Evolutionary conservation across 2,329 filamentous ascomycete species (phyloP).

Genomic region (Trichoderma sp.): DNA sequence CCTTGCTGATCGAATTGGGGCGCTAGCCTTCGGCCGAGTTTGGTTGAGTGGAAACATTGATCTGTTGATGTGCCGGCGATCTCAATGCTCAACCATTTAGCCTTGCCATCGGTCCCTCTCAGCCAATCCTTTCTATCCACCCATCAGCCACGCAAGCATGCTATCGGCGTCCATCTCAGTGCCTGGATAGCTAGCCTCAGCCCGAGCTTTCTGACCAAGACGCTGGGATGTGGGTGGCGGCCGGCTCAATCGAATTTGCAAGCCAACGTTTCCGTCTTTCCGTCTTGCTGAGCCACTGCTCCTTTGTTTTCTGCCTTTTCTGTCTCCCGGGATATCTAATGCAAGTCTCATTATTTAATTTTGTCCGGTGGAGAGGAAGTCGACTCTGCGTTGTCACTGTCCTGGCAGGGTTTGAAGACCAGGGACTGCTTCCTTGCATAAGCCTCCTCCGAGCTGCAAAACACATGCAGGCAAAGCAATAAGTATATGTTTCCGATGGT

Average conservation of each 20-base stretch:
- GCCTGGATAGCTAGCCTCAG: conserved; percentile 3
- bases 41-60: conserved; percentile 2
- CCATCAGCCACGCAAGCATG: not conserved
- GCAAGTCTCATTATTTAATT: not conserved
- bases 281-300: not conserved
- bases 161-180: not conserved
- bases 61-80: conserved; percentile 13
- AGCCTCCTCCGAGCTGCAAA: not conserved
- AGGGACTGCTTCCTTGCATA: conserved; percentile 11
- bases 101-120: not conserved
- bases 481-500: not conserved
- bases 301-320: not conserved
- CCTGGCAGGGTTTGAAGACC: not conserved
- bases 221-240: conserved; percentile 2
- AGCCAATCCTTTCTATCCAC: not conserved
- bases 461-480: not conserved
- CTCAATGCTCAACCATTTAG: not conserved
- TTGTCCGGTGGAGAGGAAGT: not conserved
- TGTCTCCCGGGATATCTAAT: not conserved
- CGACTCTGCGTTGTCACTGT: not conserved
- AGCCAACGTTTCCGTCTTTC: not conserved
- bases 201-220: not conserved
- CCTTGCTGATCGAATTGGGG: not conserved
- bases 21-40: not conserved
- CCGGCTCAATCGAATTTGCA: not conserved